Evolutionary conservation across 202 grass and related monocot species (phyloP), one percentile per base, ranked within the genome.

Genomic region (Zizania palustris): DNA sequence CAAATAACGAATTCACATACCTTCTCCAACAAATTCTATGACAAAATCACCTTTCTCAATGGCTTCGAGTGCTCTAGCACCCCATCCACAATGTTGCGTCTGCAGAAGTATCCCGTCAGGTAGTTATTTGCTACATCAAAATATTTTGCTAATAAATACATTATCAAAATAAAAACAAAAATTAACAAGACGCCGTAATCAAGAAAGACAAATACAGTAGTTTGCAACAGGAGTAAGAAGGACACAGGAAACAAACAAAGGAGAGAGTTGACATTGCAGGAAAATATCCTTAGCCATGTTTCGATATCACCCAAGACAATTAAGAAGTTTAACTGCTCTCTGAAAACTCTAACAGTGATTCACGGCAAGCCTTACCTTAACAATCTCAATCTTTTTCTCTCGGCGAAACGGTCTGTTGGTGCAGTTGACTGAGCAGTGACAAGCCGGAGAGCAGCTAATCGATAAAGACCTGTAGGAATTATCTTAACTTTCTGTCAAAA

Each of bases 1-100:
- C 68, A 50, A 62, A 58, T 43, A 51, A 82, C 8, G 19, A 80
- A 53, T 9, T 46, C 14, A 39, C 39, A 78, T 85, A 94, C 91
- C 95, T 98, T 98, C 95, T 64, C 95, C 95, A 94, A 98, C 83
- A 82, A 94, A 98, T 49, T 98, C 95, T 50, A 94, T 92, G 63
- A 98, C 77, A 88, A 98, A 98, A 76, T 98, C 91, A 75, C 70
- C 87, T 84, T 92, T 85, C 50, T 88, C 82, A 76, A 98, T 83
- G 34, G 77, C 60, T 71, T 98, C 89, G 75, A 88, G 70, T 60
- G 89, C 84, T 62, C 75, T 54, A 71, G 81, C 80, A 6, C 91
- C 95, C 89, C 95, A 98, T 72, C 95, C 91, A 72, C 95, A 97
- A 80, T 82, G 57, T 63, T 88, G 69, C 46, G 91, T 92, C 95